Conservation (phyloP, 352 stramenopile species). For the Phytophthora boehmeriae region DNA sequence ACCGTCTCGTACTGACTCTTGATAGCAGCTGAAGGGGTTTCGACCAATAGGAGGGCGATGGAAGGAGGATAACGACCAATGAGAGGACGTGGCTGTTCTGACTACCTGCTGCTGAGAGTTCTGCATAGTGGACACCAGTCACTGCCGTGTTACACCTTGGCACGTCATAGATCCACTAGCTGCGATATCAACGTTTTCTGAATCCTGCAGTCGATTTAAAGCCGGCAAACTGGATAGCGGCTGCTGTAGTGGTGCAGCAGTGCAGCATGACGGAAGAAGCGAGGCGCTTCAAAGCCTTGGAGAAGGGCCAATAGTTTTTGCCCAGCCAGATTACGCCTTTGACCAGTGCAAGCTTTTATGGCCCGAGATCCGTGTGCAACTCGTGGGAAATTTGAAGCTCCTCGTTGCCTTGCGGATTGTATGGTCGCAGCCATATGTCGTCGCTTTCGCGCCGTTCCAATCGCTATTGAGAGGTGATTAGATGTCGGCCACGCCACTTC, state of each 20-base stretch:
- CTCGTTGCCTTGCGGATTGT: background rate
- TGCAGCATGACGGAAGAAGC: slow-evolving; percentile 8
- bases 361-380: slow-evolving; percentile 13
- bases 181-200: no score
- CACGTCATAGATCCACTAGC: no score
- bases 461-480: background rate
- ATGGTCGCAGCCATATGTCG: background rate
- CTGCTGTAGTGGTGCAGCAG: background rate
- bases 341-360: slow-evolving; percentile 16
- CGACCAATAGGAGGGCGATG: slow-evolving; percentile 13
- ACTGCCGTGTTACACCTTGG: no score
- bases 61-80: background rate
- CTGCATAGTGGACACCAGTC: no score
- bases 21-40: slow-evolving; percentile 6
- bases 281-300: slow-evolving; percentile 4
- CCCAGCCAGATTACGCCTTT: slow-evolving; percentile 10
- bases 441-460: slow-evolving; percentile 27
- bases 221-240: background rate
- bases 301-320: background rate
- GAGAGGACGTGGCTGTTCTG: background rate
- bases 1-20: slow-evolving; percentile 25
- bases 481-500: background rate
- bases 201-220: background rate
- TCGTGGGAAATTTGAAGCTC: slow-evolving; percentile 18
- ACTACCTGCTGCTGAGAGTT: background rate